Evolutionary conservation across 139 green algal species (phyloP), one percentile per base, ranked within the genome.

Genomic region (Volvox reticuliferus): DNA sequence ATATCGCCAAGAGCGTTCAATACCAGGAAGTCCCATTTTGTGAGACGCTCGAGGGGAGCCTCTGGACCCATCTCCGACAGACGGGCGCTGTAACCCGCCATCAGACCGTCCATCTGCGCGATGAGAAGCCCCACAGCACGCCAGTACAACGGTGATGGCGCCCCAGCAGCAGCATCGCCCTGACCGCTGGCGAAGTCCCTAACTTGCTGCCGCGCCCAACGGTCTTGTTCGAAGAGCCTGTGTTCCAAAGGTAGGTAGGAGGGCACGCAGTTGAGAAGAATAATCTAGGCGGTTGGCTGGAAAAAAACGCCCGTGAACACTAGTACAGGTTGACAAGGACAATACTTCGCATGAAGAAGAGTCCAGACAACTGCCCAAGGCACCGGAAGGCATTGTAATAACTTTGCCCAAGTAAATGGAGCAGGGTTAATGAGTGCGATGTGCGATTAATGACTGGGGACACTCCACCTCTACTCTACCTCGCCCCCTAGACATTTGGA

Each of bases 1-100:
- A 95, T 93, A 79, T 95, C 93, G 9, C 93, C 93, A 63, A 96
- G 95, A 24, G 85, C 85, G 73, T 95, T 93, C 24, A 96, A 28
- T 36, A 96, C 92, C 28, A 96, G 33, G 71, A 97, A 94, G 87
- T 95, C 93, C 37, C 44, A 68, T 32, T 91, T 89, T 17, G 62
- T 78, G 82, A 97, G 86, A 32, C 86, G 73, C 24, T 90, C 86
- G n/a, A 84, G 55, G 30, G 75, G 50, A 1, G 36, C 21, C 12
- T 26, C 65, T 2, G 65, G 50, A 28, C 50, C 44, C 83, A 44
- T 5, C 37, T 89, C 69, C 69, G 37, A 37, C 85, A 89, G 69
- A 0, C 69, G 69, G 12, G 85, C 69, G n/a, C 26, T 61, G 85
- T 89, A 89, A 30, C 85, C 85, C 28, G 85, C 85, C 69, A 82